phyloP scores from a whole-genome alignment of 2,329 filamentous ascomycete species.

The Aspergillus pseudoviridinutans region DNA sequence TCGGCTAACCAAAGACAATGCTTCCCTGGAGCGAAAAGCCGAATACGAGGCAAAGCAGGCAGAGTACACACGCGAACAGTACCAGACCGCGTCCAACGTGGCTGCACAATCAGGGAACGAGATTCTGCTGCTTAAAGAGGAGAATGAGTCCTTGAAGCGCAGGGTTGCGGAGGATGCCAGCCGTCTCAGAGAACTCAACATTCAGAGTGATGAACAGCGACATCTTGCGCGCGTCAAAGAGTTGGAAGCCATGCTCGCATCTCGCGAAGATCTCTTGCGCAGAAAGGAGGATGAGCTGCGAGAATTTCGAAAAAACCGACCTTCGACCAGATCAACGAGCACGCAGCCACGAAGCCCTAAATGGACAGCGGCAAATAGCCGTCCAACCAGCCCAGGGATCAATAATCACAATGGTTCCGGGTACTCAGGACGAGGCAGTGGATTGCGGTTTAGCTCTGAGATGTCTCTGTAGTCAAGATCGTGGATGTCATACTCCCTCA shows the following conservation, averaged over 20 bases:
- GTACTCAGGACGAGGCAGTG: constrained; percentile 32
- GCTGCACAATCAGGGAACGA: constrained; percentile 41
- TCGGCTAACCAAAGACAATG: constrained; percentile 33
- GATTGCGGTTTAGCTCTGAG: constrained; percentile 37
- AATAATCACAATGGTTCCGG: constrained; percentile 29
- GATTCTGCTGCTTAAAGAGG: constrained; percentile 32
- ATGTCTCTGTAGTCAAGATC: constrained; percentile 24
- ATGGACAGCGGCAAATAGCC: constrained; percentile 30
- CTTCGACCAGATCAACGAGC: constrained; percentile 41
- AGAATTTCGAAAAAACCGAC: constrained; percentile 42
- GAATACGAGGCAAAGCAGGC: constrained; percentile 42
- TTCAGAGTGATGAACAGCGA: constrained; percentile 27
- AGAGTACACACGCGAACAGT: constrained; percentile 45
- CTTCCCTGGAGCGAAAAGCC: constrained; percentile 33
- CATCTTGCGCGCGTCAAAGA: constrained; percentile 38
- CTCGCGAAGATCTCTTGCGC: constrained; percentile 37
- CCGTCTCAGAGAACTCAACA: constrained; percentile 37
- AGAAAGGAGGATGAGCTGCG: constrained; percentile 44
- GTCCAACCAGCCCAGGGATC: constrained; percentile 39
- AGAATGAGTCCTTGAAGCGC: constrained; percentile 35
- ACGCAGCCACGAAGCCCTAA: constrained; percentile 42
- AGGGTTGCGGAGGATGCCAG: constrained; percentile 35
- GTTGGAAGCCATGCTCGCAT: constrained; percentile 33
- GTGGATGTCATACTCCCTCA: not conserved
- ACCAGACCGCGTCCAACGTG: constrained; percentile 43